Evolutionary conservation across 1,139 yeast species (phyloP), one percentile per base, ranked within the genome.

Genomic region (Kluyveromyces marxianus): DNA sequence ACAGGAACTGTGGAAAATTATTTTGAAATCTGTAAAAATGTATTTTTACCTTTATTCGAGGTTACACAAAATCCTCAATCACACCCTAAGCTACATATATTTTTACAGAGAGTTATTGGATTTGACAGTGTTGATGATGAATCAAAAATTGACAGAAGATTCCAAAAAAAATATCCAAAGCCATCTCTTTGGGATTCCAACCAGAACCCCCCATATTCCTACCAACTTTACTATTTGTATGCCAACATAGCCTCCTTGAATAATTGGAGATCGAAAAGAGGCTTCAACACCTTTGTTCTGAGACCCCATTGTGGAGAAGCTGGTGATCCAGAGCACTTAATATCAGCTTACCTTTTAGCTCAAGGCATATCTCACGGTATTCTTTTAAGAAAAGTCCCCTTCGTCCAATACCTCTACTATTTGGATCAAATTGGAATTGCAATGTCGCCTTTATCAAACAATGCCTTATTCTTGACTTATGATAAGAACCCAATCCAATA

Each of bases 221-320:
- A 94, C 69, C 92, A 90, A 67, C 68, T 92, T 53, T 94, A 92
- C 69, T 90, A 90, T 66, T 65, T 92, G 51, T 92, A 78, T 63
- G 83, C 97, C 37, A 90, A 90, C 65, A 68, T 92, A 67, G 79
- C 95, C 1, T 77, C 95, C 3, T 75, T 94, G 65, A 94, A 94
- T 63, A 79, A 82, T 53, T 82, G 92, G 77, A 79, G 99, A 67
- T 69, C 73, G 37, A 74, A 70, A 50, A 74, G 89, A 46, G 83
- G 86, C 0, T 85, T 77, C 67, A 90, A 87, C 62, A 90, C 97
- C 0, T 83, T 94, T 67, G 95, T 88, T 24, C 71, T 94, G 56
- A 78, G 98, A 59, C 99, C 99, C 2, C 99, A 94, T 65, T 87
- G 96, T 58, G 99, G 99, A 53, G 99, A 94, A 67, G 99, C 98